Evolutionary conservation across 305 asterid species (phyloP), one percentile per base, ranked within the genome.

Genomic region (Fraxinus nigra): DNA sequence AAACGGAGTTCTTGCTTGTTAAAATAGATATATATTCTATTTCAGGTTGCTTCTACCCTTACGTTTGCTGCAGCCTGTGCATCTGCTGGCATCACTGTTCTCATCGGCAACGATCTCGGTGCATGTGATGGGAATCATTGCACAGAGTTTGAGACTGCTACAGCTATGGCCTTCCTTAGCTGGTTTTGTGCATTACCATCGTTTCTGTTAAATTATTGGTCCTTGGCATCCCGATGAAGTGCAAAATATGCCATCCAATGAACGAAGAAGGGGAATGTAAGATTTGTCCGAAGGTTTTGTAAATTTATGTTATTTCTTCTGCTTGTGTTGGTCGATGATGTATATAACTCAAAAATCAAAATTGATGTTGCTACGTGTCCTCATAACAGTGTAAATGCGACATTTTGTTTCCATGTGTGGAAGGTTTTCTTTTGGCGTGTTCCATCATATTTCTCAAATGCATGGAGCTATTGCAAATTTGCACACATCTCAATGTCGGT

Each of bases 111-210:
- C 5, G 92, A 90, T 72, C 88, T 89, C 13, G 87, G 85, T 14
- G 85, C 85, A 9, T 90, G 93, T 75, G 84, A 80, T 38, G 82
- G 56, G 82, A 89, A 89, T 67, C 92, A 87, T 73, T 90, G 93
- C 85, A 79, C 87, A 51, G 85, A 89, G 79, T 89, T 90, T 79
- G 89, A 89, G 86, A 85, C 91, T 40, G 93, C 93, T 72, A 87
- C 93, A 33, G 92, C 93, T 16, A 90, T 90, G 92, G 89, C 93
- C 75, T 90, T 90, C 86, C 87, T 90, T 77, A 85, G 93, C 86
- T 90, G 92, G 92, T 90, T 90, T 77, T 59, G 89, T 4, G 89
- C 92, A 0, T 75, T 89, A 6, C 92, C 93, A 54, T 90, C 92
- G 0, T 90, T 89, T 85, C 76, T 90, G 82, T 83, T 89, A 22